Evolutionary conservation across 805 yeast genomes (phyloP), one percentile per base, ranked within the genome.

Genomic region (Saturnispora ahearnii): DNA sequence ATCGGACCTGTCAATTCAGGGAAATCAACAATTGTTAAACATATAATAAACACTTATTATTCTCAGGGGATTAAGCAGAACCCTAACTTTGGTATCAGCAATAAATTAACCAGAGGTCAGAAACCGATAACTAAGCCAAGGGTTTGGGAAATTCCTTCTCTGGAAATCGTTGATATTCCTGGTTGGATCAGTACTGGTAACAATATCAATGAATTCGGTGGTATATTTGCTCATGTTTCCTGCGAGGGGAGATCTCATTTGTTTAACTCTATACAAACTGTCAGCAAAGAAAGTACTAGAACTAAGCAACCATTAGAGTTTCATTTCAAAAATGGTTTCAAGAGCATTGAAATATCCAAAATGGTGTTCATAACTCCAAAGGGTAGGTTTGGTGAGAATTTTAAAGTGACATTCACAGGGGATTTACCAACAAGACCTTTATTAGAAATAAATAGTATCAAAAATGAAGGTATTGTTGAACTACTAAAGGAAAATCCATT

Each of bases 1-100:
- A 53, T 64, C 13, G 68, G 68, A 2, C 63, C 62, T 41, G 43
- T 61, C 2, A 63, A 64, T 44, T 42, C 63, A 0, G 68, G 68
- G 18, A 64, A 64, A 43, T 51, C 67, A 10, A 42, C 54, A 4
- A 44, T 64, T 13, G 49, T 57, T 7, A 43, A 43, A 15, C 32
- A 30, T 15, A 41, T 52, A 7, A 10, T 52, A 8, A 36, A 22
- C 11, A 21, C 45, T 26, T 31, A 26, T 15, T 18, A 36, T 18
- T 30, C 51, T 4, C n/a, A n/a, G 8, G 45, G 45, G 4, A n/a
- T 31, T 8, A n/a, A 32, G 3, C 46, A 46, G 24, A 37, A 44
- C 13, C 28, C 48, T 7, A 36, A 44, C 31, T 33, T n/a, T 29
- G 44, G 45, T 9, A 37, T 44, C 26, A 13, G 36, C 6, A 29